Percentiles rank a stretch among this genome's conserved stretches.
Conservation (phyloP, 2,329 filamentous ascomycete genomes). For the Chaetomium strumarium region DNA sequence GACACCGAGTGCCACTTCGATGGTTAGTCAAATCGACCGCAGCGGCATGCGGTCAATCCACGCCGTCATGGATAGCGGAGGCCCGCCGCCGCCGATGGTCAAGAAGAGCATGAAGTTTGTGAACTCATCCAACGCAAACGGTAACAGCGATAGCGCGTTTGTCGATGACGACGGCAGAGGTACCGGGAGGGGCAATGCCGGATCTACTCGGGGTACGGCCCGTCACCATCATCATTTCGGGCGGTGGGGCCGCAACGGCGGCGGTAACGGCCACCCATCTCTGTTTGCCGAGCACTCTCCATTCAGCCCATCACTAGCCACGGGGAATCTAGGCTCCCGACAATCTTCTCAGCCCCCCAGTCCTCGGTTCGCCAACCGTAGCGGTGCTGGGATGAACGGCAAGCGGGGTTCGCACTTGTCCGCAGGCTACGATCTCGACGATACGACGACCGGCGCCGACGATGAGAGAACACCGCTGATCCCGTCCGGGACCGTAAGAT, state of each 20-base stretch:
- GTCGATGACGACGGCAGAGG: slow-evolving; percentile 64
- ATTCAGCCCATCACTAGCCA: slow-evolving; percentile 53
- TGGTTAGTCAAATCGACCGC: slow-evolving; percentile 63
- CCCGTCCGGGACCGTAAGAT: slow-evolving; percentile 48
- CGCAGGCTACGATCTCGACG: slow-evolving; percentile 71
- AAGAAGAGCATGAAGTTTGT: slow-evolving; percentile 98
- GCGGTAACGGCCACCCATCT: slow-evolving; percentile 61
- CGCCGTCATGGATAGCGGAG: slow-evolving; percentile 56
- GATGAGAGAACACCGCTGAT: slow-evolving; percentile 86
- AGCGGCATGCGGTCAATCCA: slow-evolving; percentile 58
- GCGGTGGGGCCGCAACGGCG: slow-evolving; percentile 65
- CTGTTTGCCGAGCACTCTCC: slow-evolving; percentile 73
- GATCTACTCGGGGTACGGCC: slow-evolving; percentile 58
- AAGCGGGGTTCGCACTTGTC: slow-evolving; percentile 57
- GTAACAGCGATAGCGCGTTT: slow-evolving; percentile 43
- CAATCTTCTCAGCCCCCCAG: slow-evolving; percentile 65
- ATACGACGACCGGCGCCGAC: slow-evolving; percentile 65
- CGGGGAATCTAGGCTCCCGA: slow-evolving; percentile 45
- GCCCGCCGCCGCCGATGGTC: slow-evolving; percentile 45
- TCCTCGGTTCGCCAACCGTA: slow-evolving; percentile 49
- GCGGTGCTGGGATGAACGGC: slow-evolving; percentile 24
- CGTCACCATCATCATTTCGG: slow-evolving; percentile 70
- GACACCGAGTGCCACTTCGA: slow-evolving; percentile 88
- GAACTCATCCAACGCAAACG: slow-evolving; percentile 64
- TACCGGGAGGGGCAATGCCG: slow-evolving; percentile 53